Percentiles rank a stretch among this genome's conserved stretches.
Evolutionary conservation across 108 stramenopile species (phyloP).

Genomic region (Discostella stelligeroides): DNA sequence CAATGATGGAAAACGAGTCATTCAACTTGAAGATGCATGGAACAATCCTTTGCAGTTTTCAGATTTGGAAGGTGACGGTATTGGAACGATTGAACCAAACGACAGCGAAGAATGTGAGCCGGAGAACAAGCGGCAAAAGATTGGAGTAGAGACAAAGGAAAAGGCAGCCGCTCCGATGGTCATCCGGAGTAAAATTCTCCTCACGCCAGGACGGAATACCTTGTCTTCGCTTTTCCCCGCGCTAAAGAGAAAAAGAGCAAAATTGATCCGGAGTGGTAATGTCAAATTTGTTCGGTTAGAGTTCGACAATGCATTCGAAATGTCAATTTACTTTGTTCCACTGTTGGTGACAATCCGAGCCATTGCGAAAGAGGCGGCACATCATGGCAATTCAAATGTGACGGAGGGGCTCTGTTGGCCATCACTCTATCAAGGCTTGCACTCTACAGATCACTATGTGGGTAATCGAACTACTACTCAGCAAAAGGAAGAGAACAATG

Average conservation of each 20-base stretch:
- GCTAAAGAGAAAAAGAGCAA: constrained; percentile 66
- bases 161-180: constrained; percentile 25
- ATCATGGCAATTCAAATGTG: neutral
- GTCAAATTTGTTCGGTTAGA: constrained; percentile 59
- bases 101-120: constrained; percentile 16
- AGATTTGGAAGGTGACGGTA: constrained; percentile 12
- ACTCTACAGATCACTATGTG: constrained; percentile 1
- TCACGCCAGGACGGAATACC: constrained; percentile 56
- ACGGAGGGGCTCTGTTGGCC: constrained; percentile 31
- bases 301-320: constrained; percentile 76
- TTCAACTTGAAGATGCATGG: constrained; percentile 83
- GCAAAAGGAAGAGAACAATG: neutral
- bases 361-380: constrained; percentile 38
- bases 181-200: constrained; percentile 56
- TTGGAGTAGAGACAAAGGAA: neutral
- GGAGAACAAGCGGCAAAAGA: constrained; percentile 38
- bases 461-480: constrained; percentile 5
- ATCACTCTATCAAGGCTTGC: constrained; percentile 38
- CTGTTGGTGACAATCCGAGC: constrained; percentile 68
- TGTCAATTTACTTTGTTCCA: constrained; percentile 78
- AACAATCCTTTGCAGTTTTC: constrained; percentile 59
- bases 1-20: constrained; percentile 20
- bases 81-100: constrained; percentile 17
- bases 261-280: constrained; percentile 41
- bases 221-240: constrained; percentile 68